These are phyloP conservation scores for Lepidium campestre DNA, from an alignment of 441 rosid species.

Conservation along the genomic window DNA sequence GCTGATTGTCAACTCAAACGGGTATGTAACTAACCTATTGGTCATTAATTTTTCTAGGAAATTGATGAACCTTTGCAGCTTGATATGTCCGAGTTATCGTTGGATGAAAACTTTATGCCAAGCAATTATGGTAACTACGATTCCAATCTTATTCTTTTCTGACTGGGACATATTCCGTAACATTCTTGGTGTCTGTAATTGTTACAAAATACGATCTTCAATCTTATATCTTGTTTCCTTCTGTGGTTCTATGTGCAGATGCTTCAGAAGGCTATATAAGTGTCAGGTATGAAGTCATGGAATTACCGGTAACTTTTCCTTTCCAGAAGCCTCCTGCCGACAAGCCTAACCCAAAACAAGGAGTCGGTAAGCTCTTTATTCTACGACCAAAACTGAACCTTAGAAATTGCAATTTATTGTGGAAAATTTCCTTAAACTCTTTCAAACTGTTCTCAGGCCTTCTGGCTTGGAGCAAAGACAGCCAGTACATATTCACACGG, in stretches of 20 bases:
- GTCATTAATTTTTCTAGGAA: conserved; percentile 47
- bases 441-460: conserved; percentile 50
- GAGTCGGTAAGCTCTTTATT: conserved; percentile 64
- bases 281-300: conserved; percentile 79
- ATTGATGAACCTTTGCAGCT: conserved; percentile 84
- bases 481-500: conserved; percentile 79
- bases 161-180: background rate
- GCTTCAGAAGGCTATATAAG: conserved; percentile 63
- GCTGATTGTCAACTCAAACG: conserved; percentile 12
- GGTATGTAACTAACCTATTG: conserved; percentile 11
- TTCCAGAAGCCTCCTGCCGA: conserved; percentile 86
- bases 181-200: background rate
- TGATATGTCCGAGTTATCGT: conserved; percentile 71
- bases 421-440: background rate
- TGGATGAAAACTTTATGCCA: conserved; percentile 69
- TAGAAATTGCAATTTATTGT: background rate
- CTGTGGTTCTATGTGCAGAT: conserved; percentile 27
- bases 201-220: background rate
- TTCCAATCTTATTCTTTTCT: background rate
- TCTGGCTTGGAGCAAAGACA: conserved; percentile 90
- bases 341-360: conserved; percentile 98
- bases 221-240: background rate
- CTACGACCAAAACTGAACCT: background rate
- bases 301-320: conserved; percentile 69
- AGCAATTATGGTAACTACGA: conserved; percentile 53